phyloP scores from a whole-genome alignment of 306 rosid genomes.

The Inga oerstediana region DNA sequence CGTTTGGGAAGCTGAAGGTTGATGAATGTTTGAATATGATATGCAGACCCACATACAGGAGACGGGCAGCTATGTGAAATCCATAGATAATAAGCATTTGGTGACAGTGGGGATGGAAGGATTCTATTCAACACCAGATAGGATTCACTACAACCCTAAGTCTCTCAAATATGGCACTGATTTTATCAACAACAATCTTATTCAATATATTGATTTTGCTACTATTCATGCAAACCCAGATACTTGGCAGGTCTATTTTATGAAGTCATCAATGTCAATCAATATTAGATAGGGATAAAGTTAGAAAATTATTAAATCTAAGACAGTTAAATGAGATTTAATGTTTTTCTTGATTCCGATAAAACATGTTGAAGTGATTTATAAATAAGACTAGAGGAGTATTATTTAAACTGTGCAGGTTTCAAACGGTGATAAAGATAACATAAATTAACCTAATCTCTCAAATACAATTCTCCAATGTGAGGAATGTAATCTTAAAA shows the following conservation, averaged over 20 bases:
- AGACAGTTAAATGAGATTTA: too few species aligned
- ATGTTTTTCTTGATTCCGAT: too few species aligned
- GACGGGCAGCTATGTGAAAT: conserved; percentile 47
- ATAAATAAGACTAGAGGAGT: too few species aligned
- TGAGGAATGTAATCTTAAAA: background rate
- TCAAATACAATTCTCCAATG: background rate
- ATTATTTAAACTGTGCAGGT: background rate
- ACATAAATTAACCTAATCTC: background rate
- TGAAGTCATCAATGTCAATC: background rate
- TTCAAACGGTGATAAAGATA: background rate
- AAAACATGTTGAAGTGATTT: too few species aligned
- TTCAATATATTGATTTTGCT: conserved; percentile 43
- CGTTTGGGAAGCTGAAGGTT: background rate
- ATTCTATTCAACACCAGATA: conserved; percentile 43
- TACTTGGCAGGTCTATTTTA: background rate
- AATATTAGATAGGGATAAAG: too few species aligned
- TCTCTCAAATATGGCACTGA: conserved; percentile 46
- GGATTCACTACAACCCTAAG: conserved; percentile 46
- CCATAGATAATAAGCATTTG: conserved; percentile 53
- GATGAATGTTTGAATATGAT: background rate
- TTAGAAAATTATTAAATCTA: too few species aligned
- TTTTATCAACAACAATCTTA: conserved; percentile 42
- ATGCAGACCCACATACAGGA: conserved; percentile 56
- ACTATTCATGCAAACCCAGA: conserved; percentile 56
- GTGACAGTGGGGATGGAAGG: conserved; percentile 60